These are phyloP conservation scores for Ogataea nakhonphanomensis DNA, from an alignment of 805 yeast genomes.

Conservation along the genomic window DNA sequence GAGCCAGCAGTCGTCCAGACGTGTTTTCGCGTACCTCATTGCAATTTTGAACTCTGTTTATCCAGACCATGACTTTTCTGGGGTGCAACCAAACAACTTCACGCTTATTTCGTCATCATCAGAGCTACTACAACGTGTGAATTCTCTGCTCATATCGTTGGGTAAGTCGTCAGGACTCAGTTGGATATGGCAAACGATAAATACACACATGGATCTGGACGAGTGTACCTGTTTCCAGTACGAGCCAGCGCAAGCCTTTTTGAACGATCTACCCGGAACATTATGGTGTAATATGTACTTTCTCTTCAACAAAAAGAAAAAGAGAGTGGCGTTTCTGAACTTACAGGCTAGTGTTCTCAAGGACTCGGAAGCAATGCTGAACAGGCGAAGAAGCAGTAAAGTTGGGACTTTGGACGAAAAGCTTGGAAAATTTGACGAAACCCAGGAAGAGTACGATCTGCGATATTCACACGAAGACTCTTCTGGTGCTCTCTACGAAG, in stretches of 20 bases:
- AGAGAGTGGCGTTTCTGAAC: conserved; percentile 85
- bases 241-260: conserved; percentile 58
- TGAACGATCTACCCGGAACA: conserved; percentile 58
- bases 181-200: conserved; percentile 87
- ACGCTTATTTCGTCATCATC: conserved; percentile 47
- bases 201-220: conserved; percentile 73
- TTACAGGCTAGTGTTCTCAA: conserved; percentile 47
- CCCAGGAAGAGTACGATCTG: conserved; percentile 36
- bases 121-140: conserved; percentile 62
- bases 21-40: conserved; percentile 85
- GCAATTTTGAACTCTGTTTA: conserved; percentile 88
- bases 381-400: conserved; percentile 31
- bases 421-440: conserved; percentile 27
- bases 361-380: conserved; percentile 31
- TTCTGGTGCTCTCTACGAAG: conserved; percentile 28
- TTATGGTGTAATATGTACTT: conserved; percentile 86
- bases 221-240: conserved; percentile 63
- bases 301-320: conserved; percentile 83
- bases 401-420: conserved; percentile 33
- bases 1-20: conserved; percentile 77
- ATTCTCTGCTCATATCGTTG: conserved; percentile 68
- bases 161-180: conserved; percentile 51
- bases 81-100: conserved; percentile 77
- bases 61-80: conserved; percentile 93
- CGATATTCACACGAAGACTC: conserved; percentile 26